A percentile compares a stretch with the other conserved stretches of the same genome.
phyloP scores from a whole-genome alignment of 2,329 filamentous ascomycete species.

The Blumeria hordei region DNA sequence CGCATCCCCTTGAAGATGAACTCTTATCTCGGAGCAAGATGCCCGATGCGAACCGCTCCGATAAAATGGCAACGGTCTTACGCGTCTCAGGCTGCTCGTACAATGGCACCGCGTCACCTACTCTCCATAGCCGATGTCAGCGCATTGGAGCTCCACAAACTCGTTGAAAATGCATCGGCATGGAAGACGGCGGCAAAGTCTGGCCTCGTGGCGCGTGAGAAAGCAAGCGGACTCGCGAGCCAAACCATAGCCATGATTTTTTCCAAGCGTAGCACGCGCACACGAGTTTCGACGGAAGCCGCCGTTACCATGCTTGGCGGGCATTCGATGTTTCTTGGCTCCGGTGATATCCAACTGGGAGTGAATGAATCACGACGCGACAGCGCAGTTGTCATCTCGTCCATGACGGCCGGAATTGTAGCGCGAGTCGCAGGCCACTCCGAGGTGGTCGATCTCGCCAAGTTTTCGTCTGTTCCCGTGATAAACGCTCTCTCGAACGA shows the following conservation, averaged over 20 bases:
- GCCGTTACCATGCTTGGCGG: constrained; percentile 75
- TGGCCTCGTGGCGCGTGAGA: constrained; percentile 27
- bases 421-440: constrained; percentile 54
- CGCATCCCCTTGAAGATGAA: no score
- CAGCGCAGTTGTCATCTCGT: constrained; percentile 79
- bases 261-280: constrained; percentile 84
- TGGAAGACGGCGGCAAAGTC: constrained; percentile 61
- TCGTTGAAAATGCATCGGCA: constrained; percentile 59
- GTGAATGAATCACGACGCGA: constrained; percentile 93
- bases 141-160: constrained; percentile 50
- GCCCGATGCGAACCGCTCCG: no score
- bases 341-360: constrained; percentile 87
- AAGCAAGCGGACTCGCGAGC: constrained; percentile 39
- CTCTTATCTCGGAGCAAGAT: no score
- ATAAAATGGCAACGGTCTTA: no score
- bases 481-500: constrained; percentile 76
- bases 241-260: constrained; percentile 90
- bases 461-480: constrained; percentile 53
- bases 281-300: constrained; percentile 77
- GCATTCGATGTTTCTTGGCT: constrained; percentile 88
- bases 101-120: constrained; percentile 44
- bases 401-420: constrained; percentile 67
- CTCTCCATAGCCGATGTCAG: constrained; percentile 78
- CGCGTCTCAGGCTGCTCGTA: no score
- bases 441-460: constrained; percentile 47